A percentile compares a stretch with the other conserved stretches of the same genome.
These are phyloP conservation scores for Debaryomycetaceae sp. DNA, from an alignment of 1,139 yeast genomes.

Conservation along the genomic window DNA sequence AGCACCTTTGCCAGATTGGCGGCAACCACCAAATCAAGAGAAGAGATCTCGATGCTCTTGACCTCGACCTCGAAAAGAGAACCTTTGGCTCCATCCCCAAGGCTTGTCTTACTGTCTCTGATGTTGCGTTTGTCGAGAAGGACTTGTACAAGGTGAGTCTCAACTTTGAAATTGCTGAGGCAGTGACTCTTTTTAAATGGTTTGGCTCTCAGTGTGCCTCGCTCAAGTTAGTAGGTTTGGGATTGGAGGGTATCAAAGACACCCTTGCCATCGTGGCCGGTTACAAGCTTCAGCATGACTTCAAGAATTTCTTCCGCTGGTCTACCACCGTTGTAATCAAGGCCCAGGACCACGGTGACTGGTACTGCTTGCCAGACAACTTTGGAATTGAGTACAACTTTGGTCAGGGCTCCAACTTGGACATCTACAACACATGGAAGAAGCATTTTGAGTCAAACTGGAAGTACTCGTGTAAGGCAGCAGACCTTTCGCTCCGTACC, in stretches of 20 bases:
- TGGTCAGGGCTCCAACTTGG: slow-evolving; percentile 12
- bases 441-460: slow-evolving; percentile 16
- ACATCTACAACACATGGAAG: slow-evolving; percentile 15
- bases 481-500: slow-evolving; percentile 5
- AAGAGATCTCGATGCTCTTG: slow-evolving; percentile 3
- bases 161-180: slow-evolving; percentile 11
- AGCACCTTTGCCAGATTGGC: slow-evolving; percentile 6
- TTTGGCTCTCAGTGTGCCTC: slow-evolving; percentile 8
- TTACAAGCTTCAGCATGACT: slow-evolving; percentile 16
- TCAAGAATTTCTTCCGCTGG: slow-evolving; percentile 25
- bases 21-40: slow-evolving; percentile 1
- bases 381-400: slow-evolving; percentile 17
- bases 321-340: slow-evolving; percentile 22
- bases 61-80: slow-evolving; percentile 4
- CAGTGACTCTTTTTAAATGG: slow-evolving; percentile 5
- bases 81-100: slow-evolving; percentile 14
- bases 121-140: slow-evolving; percentile 15
- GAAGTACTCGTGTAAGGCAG: slow-evolving; percentile 13
- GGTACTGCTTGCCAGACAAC: slow-evolving; percentile 27
- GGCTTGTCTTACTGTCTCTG: slow-evolving; percentile 19
- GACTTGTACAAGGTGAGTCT: slow-evolving; percentile 19
- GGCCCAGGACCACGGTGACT: slow-evolving; percentile 16
- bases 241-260: slow-evolving; percentile 13
- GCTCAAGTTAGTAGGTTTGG: slow-evolving; percentile 7
- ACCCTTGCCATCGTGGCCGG: slow-evolving; percentile 14